Percentiles rank a stretch among this genome's conserved stretches.
These are phyloP conservation scores for Rachicladosporium sp. DNA, from an alignment of 2,329 filamentous ascomycete species.

Conservation along the genomic window DNA sequence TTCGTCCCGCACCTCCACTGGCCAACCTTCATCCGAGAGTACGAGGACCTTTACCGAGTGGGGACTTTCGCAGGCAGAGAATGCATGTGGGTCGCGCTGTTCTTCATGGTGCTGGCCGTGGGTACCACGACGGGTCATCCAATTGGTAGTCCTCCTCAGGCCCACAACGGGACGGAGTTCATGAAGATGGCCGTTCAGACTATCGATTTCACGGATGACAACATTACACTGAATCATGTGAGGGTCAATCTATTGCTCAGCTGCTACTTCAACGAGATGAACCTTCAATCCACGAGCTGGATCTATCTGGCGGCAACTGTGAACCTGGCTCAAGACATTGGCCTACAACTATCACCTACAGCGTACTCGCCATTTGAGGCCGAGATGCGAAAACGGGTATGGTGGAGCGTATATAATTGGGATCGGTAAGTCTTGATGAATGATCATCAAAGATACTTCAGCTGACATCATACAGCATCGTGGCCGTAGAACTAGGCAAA, in stretches of 20 bases:
- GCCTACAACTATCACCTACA: constrained; percentile 63
- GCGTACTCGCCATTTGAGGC: constrained; percentile 63
- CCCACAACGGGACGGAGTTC: constrained; percentile 48
- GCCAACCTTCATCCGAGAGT: constrained; percentile 65
- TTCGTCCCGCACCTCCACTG: constrained; percentile 81
- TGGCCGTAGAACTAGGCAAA: constrained; percentile 68
- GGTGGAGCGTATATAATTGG: constrained; percentile 89
- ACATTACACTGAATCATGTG: constrained; percentile 63
- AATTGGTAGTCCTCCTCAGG: constrained; percentile 41
- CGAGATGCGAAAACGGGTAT: constrained; percentile 77
- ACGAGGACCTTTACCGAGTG: constrained; percentile 62
- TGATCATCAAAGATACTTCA: background rate
- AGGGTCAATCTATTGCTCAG: constrained; percentile 60
- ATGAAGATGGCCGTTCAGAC: constrained; percentile 58
- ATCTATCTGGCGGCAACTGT: constrained; percentile 74
- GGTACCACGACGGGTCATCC: constrained; percentile 60
- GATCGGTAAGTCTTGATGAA: constrained; percentile 50
- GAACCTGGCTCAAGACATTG: constrained; percentile 69
- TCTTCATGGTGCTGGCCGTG: constrained; percentile 73
- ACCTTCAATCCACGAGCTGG: constrained; percentile 74
- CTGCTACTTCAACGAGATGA: constrained; percentile 73
- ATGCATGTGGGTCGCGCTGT: constrained; percentile 62
- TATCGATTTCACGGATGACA: constrained; percentile 72
- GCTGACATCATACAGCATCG: constrained; percentile 38
- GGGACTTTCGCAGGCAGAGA: constrained; percentile 49